A percentile compares a stretch with the other conserved stretches of the same genome.
Evolutionary conservation across 2,329 filamentous ascomycete genomes (phyloP).

Genomic region (Ascochyta rabiei): DNA sequence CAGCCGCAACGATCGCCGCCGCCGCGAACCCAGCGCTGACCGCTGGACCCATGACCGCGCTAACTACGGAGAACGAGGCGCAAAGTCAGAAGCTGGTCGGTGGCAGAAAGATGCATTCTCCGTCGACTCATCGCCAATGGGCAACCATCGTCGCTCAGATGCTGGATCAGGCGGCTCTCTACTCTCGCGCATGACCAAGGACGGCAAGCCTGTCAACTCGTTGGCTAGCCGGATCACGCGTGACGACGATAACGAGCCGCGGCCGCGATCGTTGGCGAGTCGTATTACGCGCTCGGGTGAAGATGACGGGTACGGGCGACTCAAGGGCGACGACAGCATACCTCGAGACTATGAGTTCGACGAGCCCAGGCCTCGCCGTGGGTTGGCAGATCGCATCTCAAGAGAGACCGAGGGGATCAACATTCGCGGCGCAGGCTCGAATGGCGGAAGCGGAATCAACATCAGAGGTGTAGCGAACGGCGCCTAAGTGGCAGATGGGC

Average conservation of each 20-base stretch:
- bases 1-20: conserved; percentile 41
- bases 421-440: conserved; percentile 38
- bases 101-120: conserved; percentile 35
- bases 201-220: conserved; percentile 40
- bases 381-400: conserved; percentile 19
- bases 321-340: conserved; percentile 41
- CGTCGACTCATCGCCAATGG: conserved; percentile 48
- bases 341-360: conserved; percentile 34
- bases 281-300: conserved; percentile 38
- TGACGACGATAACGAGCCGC: conserved; percentile 24
- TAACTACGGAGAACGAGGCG: conserved; percentile 27
- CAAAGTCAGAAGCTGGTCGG: conserved; percentile 23
- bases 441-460: conserved; percentile 31
- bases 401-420: conserved; percentile 36
- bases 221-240: conserved; percentile 41
- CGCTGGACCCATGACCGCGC: conserved; percentile 42
- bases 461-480: conserved; percentile 45
- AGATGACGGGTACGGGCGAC: conserved; percentile 32
- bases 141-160: conserved; percentile 52
- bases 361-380: conserved; percentile 28
- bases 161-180: conserved; percentile 36
- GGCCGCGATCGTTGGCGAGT: conserved; percentile 31
- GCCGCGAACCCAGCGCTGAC: conserved; percentile 32
- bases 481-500: conserved; percentile 20
- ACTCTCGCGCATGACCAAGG: conserved; percentile 44